Conservation (phyloP, 495 filamentous ascomycete genomes). For the Cairneyella variabilis region DNA sequence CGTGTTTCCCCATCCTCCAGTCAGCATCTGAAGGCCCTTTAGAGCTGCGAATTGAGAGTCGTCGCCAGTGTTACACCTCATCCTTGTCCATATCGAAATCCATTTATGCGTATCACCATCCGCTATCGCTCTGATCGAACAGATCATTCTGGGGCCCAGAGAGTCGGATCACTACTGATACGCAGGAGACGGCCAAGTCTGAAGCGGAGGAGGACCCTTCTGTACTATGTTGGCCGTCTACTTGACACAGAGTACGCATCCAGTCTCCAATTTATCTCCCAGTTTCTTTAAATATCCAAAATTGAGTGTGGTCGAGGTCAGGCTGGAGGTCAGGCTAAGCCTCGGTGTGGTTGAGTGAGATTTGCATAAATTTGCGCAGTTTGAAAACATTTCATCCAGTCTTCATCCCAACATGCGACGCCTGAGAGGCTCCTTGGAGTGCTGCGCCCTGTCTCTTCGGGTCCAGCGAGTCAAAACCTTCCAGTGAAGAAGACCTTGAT, state of each 20-base stretch:
- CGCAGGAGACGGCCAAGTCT: neutral
- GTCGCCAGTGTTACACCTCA: conserved; percentile 16
- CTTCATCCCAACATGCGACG: conserved; percentile 18
- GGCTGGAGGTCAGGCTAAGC: neutral
- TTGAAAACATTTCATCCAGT: conserved; percentile 10
- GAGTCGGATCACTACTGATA: neutral
- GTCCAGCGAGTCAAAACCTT: neutral
- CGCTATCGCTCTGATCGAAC: neutral
- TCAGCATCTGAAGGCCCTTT: conserved; percentile 3
- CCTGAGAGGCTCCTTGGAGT: neutral
- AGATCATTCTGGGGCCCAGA: neutral
- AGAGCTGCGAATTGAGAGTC: neutral
- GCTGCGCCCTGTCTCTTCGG: neutral
- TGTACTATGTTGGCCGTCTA: neutral
- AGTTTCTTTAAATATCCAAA: neutral
- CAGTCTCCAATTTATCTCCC: neutral
- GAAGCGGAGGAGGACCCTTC: neutral
- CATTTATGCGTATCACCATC: conserved; percentile 1
- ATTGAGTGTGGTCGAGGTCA: conserved; percentile 1
- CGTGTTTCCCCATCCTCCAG: conserved; percentile 10
- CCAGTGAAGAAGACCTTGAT: neutral
- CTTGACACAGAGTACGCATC: neutral
- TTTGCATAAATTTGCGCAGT: conserved; percentile 15
- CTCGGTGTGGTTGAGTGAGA: neutral
- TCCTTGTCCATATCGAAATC: conserved; percentile 12